These are phyloP conservation scores for Pythium dissimile DNA, from an alignment of 352 stramenopile genomes.

Conservation along the genomic window DNA sequence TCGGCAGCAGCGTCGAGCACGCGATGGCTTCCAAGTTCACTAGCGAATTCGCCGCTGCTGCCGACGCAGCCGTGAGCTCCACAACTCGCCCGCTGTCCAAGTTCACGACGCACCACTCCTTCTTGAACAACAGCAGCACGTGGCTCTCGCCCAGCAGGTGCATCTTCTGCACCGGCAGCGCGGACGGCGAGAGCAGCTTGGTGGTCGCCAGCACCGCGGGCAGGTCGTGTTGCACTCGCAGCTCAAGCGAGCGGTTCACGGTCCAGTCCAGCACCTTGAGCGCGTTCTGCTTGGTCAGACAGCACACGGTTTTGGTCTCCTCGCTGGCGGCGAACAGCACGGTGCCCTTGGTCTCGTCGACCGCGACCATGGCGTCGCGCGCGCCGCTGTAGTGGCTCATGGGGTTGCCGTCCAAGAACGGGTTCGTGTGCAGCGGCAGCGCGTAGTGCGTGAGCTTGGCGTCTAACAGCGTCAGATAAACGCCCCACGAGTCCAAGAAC, in stretches of 20 bases:
- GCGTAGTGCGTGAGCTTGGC: constrained; percentile 53
- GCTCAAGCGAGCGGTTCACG: constrained; percentile 40
- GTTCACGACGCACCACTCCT: constrained; percentile 60
- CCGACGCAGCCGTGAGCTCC: constrained; percentile 20
- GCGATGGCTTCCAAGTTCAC: constrained; percentile 35
- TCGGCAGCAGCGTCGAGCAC: constrained; percentile 37
- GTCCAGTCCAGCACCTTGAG: constrained; percentile 80
- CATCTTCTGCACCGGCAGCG: constrained; percentile 47
- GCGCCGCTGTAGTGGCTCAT: neutral
- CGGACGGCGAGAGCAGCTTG: constrained; percentile 7
- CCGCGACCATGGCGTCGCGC: constrained; percentile 27
- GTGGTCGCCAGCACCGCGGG: constrained; percentile 18
- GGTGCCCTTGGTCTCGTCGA: constrained; percentile 65
- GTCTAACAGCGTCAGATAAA: constrained; percentile 57
- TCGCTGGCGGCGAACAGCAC: constrained; percentile 56
- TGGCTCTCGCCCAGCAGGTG: constrained; percentile 66
- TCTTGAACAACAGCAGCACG: constrained; percentile 59
- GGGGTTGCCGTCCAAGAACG: constrained; percentile 30
- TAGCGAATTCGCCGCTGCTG: constrained; percentile 1
- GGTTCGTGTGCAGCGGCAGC: constrained; percentile 56
- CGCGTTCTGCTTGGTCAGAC: constrained; percentile 57
- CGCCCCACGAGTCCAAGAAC: constrained; percentile 69
- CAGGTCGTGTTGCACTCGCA: constrained; percentile 62
- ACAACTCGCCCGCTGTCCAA: constrained; percentile 56
- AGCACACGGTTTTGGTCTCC: constrained; percentile 41